Evolutionary conservation across 2,329 filamentous ascomycete species (phyloP).

Genomic region (Cercospora berteroae): DNA sequence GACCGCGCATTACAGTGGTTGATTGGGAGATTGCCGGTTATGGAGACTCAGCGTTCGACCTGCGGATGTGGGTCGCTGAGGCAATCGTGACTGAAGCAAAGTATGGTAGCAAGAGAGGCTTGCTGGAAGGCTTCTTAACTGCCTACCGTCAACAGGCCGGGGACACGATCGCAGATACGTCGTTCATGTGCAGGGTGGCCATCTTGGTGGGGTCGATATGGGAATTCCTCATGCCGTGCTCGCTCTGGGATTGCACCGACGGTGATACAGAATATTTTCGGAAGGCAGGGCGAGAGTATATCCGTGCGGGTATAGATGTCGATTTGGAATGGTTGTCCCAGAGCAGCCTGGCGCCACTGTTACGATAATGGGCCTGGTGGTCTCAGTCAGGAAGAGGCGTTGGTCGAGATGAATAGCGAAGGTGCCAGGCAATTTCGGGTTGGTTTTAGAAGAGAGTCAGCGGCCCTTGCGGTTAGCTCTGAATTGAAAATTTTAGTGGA

Average conservation of each 20-base stretch:
- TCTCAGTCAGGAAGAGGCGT: not conserved
- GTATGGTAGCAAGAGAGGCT: not conserved
- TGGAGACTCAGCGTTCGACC: constrained; percentile 9
- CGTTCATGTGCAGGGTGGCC: not conserved
- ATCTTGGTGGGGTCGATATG: not conserved
- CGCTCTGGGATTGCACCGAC: not conserved
- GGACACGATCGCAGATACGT: not conserved
- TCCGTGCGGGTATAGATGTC: not conserved
- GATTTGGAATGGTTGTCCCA: not conserved
- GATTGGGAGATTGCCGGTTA: constrained; percentile 14
- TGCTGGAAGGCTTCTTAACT: constrained; percentile 1
- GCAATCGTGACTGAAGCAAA: constrained; percentile 11
- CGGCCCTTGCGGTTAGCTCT: not conserved
- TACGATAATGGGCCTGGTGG: not conserved
- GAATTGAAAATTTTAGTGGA: no score
- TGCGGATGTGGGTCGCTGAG: constrained; percentile 15
- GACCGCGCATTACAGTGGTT: constrained; percentile 6
- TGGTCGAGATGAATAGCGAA: not conserved
- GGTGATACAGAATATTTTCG: not conserved
- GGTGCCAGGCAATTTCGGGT: not conserved
- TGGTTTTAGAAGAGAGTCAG: not conserved
- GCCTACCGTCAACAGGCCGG: not conserved
- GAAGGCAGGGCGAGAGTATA: not conserved
- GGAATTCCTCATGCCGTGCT: not conserved
- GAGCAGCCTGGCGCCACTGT: not conserved